These are phyloP conservation scores for Lasiodiplodia sp. DNA, from an alignment of 2,329 filamentous ascomycete genomes.

Conservation along the genomic window DNA sequence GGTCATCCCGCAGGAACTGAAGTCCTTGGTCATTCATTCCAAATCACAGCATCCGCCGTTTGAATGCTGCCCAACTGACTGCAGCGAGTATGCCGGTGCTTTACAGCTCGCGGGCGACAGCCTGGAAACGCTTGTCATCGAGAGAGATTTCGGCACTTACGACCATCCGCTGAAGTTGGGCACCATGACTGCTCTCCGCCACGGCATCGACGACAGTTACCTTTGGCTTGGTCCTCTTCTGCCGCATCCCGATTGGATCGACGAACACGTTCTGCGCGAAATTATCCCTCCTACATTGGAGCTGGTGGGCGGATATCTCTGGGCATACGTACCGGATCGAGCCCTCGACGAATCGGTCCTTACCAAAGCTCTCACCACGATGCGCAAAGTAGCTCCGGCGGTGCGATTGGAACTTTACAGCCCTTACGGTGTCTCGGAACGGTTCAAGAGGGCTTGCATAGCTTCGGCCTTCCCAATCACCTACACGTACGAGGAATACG, in stretches of 20 bases:
- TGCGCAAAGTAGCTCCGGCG: background rate
- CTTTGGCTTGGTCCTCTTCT: background rate
- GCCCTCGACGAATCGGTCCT: background rate
- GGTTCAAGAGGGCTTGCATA: constrained; percentile 1
- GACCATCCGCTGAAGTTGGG: background rate
- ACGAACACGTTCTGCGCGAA: background rate
- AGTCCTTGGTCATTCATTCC: background rate
- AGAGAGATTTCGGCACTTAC: background rate
- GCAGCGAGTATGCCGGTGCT: background rate
- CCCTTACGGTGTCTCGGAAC: background rate
- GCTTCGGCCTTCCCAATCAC: background rate
- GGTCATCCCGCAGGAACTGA: background rate
- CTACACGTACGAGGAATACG: background rate
- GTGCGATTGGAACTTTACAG: background rate
- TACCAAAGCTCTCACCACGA: background rate
- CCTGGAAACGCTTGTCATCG: background rate
- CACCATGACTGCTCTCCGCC: background rate
- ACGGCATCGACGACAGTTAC: background rate
- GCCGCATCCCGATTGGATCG: background rate
- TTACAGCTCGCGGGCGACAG: background rate
- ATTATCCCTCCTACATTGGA: background rate
- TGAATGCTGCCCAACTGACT: background rate
- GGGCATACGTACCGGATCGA: background rate
- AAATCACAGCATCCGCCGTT: background rate
- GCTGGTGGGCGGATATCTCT: background rate